Percentiles rank a stretch among this genome's conserved stretches.
Conservation (phyloP, 306 rosid species). For the Cucumis sativus region Cucumber_9930_V3 NC_026655.2:12790001-12790500, state of each 20-base stretch:
- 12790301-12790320: background rate
- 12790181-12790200: background rate
- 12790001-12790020: background rate
- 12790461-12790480: slow-evolving; percentile 96
- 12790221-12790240: slow-evolving; percentile 57
- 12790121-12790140: slow-evolving; percentile 19
- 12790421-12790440: slow-evolving; percentile 34
- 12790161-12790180: background rate
- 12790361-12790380: background rate
- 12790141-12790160: slow-evolving; percentile 25
- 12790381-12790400: background rate
- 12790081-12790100: background rate
- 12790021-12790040: background rate
- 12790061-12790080: background rate
- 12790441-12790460: slow-evolving; percentile 37
- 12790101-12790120: background rate
- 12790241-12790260: slow-evolving; percentile 40
- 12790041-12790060: background rate
- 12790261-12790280: slow-evolving; percentile 50
- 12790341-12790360: background rate
- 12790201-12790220: slow-evolving; percentile 1
- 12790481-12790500: slow-evolving; percentile 98
- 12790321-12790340: too few species aligned
- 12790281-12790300: background rate
- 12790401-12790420: slow-evolving; percentile 32